These are phyloP conservation scores for Rhodotorula babjevae DNA, from an alignment of 768 basidiomycete species.

Conservation along the genomic window DNA sequence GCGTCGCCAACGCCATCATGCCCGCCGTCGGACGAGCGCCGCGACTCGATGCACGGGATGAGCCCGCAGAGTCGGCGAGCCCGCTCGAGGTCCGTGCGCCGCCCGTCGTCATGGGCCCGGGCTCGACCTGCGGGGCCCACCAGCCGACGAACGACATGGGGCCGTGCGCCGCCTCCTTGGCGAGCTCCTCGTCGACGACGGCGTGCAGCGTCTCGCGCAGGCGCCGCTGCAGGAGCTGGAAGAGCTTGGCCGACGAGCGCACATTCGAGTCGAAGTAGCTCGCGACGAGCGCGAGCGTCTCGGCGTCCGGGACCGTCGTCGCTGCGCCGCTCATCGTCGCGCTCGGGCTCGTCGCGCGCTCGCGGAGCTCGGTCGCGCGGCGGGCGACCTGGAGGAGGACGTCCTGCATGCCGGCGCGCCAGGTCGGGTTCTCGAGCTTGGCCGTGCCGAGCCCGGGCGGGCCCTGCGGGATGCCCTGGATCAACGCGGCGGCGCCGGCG, in stretches of 20 bases:
- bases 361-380: constrained; percentile 51
- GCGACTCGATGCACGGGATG: background rate
- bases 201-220: constrained; percentile 16
- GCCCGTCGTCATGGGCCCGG: constrained; percentile 15
- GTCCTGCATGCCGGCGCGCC: constrained; percentile 59
- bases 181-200: constrained; percentile 26
- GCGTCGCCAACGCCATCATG: constrained; percentile 7
- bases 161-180: constrained; percentile 1
- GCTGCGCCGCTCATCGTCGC: background rate
- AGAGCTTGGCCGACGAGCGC: constrained; percentile 24
- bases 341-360: background rate
- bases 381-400: constrained; percentile 71
- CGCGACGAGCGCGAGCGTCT: constrained; percentile 19
- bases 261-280: constrained; percentile 36
- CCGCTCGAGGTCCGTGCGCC: background rate
- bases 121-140: constrained; percentile 10
- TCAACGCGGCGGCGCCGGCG: constrained; percentile 2
- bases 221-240: constrained; percentile 29
- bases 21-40: background rate
- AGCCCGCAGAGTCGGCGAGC: background rate
- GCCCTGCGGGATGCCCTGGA: constrained; percentile 14
- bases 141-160: constrained; percentile 2
- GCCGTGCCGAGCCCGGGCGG: constrained; percentile 22
- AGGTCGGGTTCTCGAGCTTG: constrained; percentile 46
- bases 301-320: constrained; percentile 12